Conservation (phyloP, 2,329 filamentous ascomycete genomes). For the Capronia epimyces region DNA sequence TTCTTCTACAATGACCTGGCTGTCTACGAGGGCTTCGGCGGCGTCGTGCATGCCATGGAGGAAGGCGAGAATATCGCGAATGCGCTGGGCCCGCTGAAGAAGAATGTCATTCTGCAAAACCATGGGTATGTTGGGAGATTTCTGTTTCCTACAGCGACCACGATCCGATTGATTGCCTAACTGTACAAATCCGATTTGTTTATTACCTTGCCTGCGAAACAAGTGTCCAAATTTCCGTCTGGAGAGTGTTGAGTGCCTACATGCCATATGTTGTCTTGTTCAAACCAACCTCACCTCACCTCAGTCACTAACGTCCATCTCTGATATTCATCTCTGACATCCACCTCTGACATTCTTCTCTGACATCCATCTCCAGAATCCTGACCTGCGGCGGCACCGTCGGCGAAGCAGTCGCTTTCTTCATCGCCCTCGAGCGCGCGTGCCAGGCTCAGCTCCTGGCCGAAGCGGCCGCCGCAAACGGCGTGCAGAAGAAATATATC, state of each 20-base stretch:
- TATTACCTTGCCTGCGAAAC: too few species aligned
- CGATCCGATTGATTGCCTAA: too few species aligned
- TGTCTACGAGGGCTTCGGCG: slow-evolving; percentile 50
- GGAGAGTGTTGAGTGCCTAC: too few species aligned
- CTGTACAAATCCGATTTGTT: too few species aligned
- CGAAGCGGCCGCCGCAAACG: slow-evolving; percentile 24
- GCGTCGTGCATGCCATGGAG: slow-evolving; percentile 48
- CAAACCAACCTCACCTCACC: slow-evolving; percentile 65
- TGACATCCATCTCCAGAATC: slow-evolving; percentile 5
- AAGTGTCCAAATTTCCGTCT: too few species aligned
- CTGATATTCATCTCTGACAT: too few species aligned
- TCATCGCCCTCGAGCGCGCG: slow-evolving; percentile 49
- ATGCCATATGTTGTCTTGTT: too few species aligned
- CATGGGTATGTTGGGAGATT: slow-evolving; percentile 34
- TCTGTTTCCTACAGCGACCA: neutral
- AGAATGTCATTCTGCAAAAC: slow-evolving; percentile 48
- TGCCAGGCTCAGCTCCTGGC: slow-evolving; percentile 50
- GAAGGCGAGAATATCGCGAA: slow-evolving; percentile 49
- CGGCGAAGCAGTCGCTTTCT: slow-evolving; percentile 51
- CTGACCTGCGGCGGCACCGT: slow-evolving; percentile 45
- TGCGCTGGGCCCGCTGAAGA: slow-evolving; percentile 37
- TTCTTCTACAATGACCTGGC: slow-evolving; percentile 46
- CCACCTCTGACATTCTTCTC: neutral
- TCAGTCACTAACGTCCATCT: too few species aligned
- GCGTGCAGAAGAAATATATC: neutral